Conservation (phyloP, 192 early-diverging fungal genomes). For the Linnemannia elongata region DNA sequence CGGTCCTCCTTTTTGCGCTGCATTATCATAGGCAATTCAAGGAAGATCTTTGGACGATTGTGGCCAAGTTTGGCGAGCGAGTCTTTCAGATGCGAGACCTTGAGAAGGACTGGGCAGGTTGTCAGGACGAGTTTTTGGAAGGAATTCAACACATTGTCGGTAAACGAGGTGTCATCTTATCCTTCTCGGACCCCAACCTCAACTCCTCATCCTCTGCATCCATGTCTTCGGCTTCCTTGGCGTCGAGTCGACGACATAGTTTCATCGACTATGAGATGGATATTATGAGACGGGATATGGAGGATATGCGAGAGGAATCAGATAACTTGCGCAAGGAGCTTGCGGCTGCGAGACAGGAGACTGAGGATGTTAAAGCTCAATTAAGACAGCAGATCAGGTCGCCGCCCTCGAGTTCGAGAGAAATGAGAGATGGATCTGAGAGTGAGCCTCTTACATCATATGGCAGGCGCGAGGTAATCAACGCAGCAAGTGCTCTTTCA, state of each 20-base stretch:
- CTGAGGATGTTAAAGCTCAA: conserved; percentile 36
- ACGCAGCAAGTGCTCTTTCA: too few species aligned
- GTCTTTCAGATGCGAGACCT: conserved; percentile 48
- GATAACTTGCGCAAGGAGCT: conserved; percentile 34
- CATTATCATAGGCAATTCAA: conserved; percentile 45
- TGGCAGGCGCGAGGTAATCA: conserved; percentile 48
- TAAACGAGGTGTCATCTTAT: conserved; percentile 33
- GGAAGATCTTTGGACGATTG: conserved; percentile 66
- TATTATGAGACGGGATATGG: conserved; percentile 31
- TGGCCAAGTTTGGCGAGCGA: conserved; percentile 60
- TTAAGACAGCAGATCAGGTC: conserved; percentile 25
- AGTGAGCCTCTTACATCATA: conserved; percentile 27
- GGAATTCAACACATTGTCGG: conserved; percentile 58
- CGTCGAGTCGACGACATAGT: conserved; percentile 48
- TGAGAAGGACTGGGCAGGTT: conserved; percentile 55
- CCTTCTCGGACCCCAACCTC: conserved; percentile 25
- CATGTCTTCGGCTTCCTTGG: conserved; percentile 24
- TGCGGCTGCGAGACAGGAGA: conserved; percentile 10
- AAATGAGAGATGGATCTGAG: conserved; percentile 30
- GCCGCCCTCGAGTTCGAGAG: conserved; percentile 6
- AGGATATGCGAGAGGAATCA: conserved; percentile 37
- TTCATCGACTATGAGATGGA: conserved; percentile 53
- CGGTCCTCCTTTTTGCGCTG: too few species aligned
- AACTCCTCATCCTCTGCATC: conserved; percentile 30
- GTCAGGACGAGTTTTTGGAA: conserved; percentile 54